These are phyloP conservation scores for Sclerotiophoma versabilis DNA, from an alignment of 2,329 filamentous ascomycete genomes.

Conservation along the genomic window DNA sequence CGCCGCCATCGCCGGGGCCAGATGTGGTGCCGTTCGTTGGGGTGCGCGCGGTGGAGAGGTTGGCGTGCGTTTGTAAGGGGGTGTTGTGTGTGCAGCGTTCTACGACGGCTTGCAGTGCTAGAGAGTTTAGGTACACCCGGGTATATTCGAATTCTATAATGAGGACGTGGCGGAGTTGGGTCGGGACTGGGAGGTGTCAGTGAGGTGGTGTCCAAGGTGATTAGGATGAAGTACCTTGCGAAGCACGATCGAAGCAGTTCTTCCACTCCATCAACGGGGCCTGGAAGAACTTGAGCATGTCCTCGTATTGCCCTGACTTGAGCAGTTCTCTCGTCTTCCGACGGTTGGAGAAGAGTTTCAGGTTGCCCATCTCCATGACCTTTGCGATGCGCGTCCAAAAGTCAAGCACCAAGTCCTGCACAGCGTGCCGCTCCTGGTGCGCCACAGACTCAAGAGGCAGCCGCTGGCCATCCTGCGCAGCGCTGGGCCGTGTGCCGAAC, in stretches of 20 bases:
- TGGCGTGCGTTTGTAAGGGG: conserved; percentile 45
- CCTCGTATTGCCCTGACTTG: conserved; percentile 82
- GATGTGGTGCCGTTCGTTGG: conserved; percentile 25
- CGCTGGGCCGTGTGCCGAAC: conserved; percentile 40
- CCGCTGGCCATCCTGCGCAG: conserved; percentile 39
- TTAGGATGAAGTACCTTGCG: conserved; percentile 45
- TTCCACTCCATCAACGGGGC: conserved; percentile 81
- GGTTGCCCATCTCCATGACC: conserved; percentile 89
- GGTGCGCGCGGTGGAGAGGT: conserved; percentile 32
- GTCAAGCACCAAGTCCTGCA: conserved; percentile 69
- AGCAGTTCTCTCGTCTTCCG: conserved; percentile 90
- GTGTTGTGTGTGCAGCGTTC: conserved; percentile 87
- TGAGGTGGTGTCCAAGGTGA: not conserved
- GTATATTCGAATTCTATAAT: conserved; percentile 96
- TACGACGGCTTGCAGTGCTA: conserved; percentile 92
- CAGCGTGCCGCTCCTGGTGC: conserved; percentile 46
- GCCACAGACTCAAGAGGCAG: conserved; percentile 46
- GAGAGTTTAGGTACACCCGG: conserved; percentile 90
- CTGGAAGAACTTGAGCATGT: conserved; percentile 80
- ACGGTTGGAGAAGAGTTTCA: conserved; percentile 84
- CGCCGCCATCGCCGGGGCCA: conserved; percentile 43
- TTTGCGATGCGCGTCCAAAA: conserved; percentile 95
- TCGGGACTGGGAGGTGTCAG: conserved; percentile 55
- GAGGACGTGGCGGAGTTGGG: conserved; percentile 74
- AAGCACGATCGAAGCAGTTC: conserved; percentile 80